Conservation (phyloP, 441 rosid species). For the Adansonia gregorii region DNA sequence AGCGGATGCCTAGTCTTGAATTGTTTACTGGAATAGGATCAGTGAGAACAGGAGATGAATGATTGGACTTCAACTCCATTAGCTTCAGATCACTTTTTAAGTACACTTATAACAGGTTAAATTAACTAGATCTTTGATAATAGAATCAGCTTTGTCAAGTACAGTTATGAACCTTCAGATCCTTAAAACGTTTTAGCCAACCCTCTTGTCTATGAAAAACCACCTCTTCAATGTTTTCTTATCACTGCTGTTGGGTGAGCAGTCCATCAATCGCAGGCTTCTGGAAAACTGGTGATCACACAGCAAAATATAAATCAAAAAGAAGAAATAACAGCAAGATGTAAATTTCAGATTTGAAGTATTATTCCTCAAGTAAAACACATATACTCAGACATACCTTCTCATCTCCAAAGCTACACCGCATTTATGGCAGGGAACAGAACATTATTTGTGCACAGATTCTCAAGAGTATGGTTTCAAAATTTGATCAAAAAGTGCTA, state of each 20-base stretch:
- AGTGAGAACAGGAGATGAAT: slow-evolving; percentile 66
- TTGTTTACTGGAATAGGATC: slow-evolving; percentile 62
- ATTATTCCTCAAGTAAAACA: background rate
- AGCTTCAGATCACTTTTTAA: slow-evolving; percentile 24
- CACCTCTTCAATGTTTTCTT: slow-evolving; percentile 91
- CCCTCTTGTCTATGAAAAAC: slow-evolving; percentile 88
- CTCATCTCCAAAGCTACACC: slow-evolving; percentile 57
- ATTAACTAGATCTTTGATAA: slow-evolving; percentile 1
- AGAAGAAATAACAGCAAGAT: background rate
- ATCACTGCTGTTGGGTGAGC: slow-evolving; percentile 63
- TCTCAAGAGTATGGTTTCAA: slow-evolving; percentile 6
- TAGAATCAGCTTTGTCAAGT: slow-evolving; percentile 28
- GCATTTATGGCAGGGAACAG: slow-evolving; percentile 46
- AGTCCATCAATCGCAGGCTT: slow-evolving; percentile 71
- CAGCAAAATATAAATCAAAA: background rate
- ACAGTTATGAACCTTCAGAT: slow-evolving; percentile 24
- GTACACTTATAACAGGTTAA: background rate
- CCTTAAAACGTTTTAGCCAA: slow-evolving; percentile 50
- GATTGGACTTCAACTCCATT: slow-evolving; percentile 74
- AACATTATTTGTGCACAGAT: slow-evolving; percentile 35
- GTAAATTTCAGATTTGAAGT: background rate
- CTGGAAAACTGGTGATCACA: slow-evolving; percentile 44
- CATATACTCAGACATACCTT: slow-evolving; percentile 38
- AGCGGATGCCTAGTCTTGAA: slow-evolving; percentile 58
- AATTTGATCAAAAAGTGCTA: slow-evolving; percentile 18